Evolutionary conservation across 1,139 yeast genomes (phyloP).

Genomic region (Groenewaldozyma sp.): DNA sequence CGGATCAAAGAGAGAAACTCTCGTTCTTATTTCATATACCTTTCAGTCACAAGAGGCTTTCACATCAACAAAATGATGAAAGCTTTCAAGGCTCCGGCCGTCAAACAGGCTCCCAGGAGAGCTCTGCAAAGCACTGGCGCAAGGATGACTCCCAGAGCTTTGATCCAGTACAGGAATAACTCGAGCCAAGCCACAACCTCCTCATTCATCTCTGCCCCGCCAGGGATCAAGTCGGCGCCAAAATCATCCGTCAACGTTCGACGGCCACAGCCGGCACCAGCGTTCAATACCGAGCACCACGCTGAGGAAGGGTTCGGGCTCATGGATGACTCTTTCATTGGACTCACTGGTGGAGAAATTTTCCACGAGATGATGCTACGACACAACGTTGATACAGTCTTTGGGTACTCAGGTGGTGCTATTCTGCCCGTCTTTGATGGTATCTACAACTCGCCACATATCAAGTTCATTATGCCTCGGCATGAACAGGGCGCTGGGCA

Average conservation of each 20-base stretch:
- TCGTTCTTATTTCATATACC: too few relatives aligned
- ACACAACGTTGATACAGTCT: constrained; percentile 88
- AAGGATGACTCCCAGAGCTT: neutral
- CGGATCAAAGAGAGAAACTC: too few relatives aligned
- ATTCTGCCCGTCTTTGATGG: constrained; percentile 97
- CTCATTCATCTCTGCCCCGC: neutral
- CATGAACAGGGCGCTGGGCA: constrained; percentile 99
- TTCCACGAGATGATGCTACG: constrained; percentile 98
- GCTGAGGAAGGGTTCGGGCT: constrained; percentile 10
- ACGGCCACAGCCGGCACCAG: constrained; percentile 47
- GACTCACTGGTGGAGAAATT: constrained; percentile 93
- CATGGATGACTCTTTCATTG: constrained; percentile 74
- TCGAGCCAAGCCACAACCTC: neutral
- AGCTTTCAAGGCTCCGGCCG: neutral
- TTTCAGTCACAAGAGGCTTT: too few relatives aligned
- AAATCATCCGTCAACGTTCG: constrained; percentile 6
- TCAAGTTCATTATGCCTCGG: constrained; percentile 85
- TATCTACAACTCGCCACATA: constrained; percentile 80
- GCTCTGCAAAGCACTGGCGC: neutral
- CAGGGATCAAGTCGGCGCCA: constrained; percentile 1
- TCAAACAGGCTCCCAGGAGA: neutral
- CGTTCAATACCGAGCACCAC: constrained; percentile 30
- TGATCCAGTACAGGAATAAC: neutral
- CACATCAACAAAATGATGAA: neutral
- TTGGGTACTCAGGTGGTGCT: constrained; percentile 98